These are phyloP conservation scores for Posidonia oceanica DNA, from an alignment of 116 monocot species.

Conservation along the genomic window DNA sequence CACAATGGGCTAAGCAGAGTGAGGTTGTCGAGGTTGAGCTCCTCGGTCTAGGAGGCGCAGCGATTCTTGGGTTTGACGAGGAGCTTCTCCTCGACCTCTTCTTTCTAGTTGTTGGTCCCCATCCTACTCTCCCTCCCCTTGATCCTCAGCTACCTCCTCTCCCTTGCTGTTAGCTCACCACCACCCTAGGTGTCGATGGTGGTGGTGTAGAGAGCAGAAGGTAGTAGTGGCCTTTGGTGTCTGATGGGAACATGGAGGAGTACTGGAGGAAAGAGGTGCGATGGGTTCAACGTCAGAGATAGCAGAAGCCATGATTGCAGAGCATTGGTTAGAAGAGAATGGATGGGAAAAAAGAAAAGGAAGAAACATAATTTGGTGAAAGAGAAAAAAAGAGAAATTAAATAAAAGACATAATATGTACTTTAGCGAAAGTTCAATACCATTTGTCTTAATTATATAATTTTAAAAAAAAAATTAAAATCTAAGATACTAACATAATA, in stretches of 20 bases:
- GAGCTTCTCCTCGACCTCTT: conserved; percentile 82
- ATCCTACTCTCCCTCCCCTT: conserved; percentile 53
- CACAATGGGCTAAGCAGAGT: conserved; percentile 58
- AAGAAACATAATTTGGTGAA: too few species aligned
- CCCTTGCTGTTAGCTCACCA: conserved; percentile 40
- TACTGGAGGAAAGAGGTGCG: background rate
- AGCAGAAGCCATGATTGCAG: too few species aligned
- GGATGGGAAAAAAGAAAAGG: too few species aligned
- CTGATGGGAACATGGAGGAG: background rate
- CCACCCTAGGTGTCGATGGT: background rate
- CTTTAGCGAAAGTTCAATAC: too few species aligned
- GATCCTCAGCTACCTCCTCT: conserved; percentile 68
- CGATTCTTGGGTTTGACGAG: conserved; percentile 58
- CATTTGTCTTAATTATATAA: too few species aligned
- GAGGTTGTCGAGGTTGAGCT: conserved; percentile 81
- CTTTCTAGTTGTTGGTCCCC: conserved; percentile 46
- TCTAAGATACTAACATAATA: too few species aligned
- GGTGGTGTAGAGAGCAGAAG: conserved; percentile 18
- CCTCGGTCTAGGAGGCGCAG: conserved; percentile 49
- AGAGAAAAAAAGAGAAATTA: too few species aligned
- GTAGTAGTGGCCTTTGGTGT: too few species aligned
- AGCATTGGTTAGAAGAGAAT: too few species aligned
- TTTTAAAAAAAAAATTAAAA: too few species aligned
- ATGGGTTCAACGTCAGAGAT: too few species aligned
- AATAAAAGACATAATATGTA: too few species aligned